Evolutionary conservation across 1,139 yeast species (phyloP).

Genomic region (Saccharomyces hybrid): DNA sequence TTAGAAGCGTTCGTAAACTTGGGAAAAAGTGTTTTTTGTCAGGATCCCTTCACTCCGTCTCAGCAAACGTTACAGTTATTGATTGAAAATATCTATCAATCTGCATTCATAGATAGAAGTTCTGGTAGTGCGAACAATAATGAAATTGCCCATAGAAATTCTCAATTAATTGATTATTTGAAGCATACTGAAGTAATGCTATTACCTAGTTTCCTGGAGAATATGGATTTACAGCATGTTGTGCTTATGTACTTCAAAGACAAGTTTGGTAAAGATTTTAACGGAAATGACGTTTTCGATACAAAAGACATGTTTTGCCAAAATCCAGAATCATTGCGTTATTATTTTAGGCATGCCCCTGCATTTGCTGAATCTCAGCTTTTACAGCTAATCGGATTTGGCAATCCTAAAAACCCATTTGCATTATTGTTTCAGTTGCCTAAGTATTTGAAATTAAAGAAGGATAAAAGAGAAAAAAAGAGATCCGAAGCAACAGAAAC

Average conservation of each 20-base stretch:
- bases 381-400: constrained; percentile 67
- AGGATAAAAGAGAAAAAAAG: constrained; percentile 61
- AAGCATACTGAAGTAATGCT: constrained; percentile 34
- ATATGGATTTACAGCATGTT: constrained; percentile 49
- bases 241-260: constrained; percentile 24
- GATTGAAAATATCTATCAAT: constrained; percentile 69
- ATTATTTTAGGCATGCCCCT: constrained; percentile 71
- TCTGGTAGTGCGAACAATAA: constrained; percentile 15
- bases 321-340: constrained; percentile 50
- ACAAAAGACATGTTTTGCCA: constrained; percentile 42
- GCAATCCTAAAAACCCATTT: constrained; percentile 66
- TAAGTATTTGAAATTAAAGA: constrained; percentile 61
- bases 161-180: constrained; percentile 31
- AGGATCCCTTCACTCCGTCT: constrained; percentile 78
- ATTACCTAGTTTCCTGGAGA: constrained; percentile 39
- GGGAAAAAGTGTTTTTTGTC: constrained; percentile 68
- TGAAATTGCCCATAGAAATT: constrained; percentile 15
- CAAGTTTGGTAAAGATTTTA: constrained; percentile 3
- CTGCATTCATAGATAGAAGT: constrained; percentile 43
- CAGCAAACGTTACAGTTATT: constrained; percentile 67
- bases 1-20: constrained; percentile 70
- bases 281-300: constrained; percentile 34
- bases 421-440: constrained; percentile 65
- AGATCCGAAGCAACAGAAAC: constrained; percentile 32
- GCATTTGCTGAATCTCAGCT: constrained; percentile 69